phyloP scores from a whole-genome alignment of 2,329 filamentous ascomycete genomes.

The Pseudogymnoascus destructans region DNA sequence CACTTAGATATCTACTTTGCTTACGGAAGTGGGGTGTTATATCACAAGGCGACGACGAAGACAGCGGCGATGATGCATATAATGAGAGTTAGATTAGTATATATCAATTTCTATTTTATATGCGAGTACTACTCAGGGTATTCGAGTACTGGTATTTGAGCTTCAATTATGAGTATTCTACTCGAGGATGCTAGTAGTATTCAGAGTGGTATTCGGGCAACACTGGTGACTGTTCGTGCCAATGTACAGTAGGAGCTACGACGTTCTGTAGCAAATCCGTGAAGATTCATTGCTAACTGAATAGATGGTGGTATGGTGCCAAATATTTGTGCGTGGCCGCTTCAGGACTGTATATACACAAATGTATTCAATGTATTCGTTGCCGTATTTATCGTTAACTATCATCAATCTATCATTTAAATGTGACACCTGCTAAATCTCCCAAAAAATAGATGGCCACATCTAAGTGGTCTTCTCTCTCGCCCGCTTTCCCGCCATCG shows the following conservation, averaged over 20 bases:
- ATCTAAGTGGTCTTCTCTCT: neutral
- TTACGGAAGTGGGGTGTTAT: too few relatives aligned
- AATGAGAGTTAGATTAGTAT: too few relatives aligned
- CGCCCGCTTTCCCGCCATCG: neutral
- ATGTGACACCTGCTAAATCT: neutral
- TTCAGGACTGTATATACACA: neutral
- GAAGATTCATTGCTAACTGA: neutral
- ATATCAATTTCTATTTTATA: too few relatives aligned
- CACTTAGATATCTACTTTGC: too few relatives aligned
- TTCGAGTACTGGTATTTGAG: too few relatives aligned
- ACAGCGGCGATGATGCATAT: too few relatives aligned
- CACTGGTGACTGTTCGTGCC: neutral
- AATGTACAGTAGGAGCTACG: neutral
- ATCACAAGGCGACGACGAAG: too few relatives aligned
- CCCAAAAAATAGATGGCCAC: neutral
- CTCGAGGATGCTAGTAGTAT: too few relatives aligned
- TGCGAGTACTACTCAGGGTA: too few relatives aligned
- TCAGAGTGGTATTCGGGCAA: too few relatives aligned
- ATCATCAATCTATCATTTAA: neutral
- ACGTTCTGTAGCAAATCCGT: neutral
- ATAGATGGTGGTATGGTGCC: neutral
- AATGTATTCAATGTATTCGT: slow-evolving; percentile 3
- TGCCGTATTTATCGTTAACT: neutral
- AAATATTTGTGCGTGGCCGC: neutral
- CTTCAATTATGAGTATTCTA: too few relatives aligned